phyloP scores from a whole-genome alignment of 192 early-diverging fungal genomes.

The Mortierella antarctica region DNA sequence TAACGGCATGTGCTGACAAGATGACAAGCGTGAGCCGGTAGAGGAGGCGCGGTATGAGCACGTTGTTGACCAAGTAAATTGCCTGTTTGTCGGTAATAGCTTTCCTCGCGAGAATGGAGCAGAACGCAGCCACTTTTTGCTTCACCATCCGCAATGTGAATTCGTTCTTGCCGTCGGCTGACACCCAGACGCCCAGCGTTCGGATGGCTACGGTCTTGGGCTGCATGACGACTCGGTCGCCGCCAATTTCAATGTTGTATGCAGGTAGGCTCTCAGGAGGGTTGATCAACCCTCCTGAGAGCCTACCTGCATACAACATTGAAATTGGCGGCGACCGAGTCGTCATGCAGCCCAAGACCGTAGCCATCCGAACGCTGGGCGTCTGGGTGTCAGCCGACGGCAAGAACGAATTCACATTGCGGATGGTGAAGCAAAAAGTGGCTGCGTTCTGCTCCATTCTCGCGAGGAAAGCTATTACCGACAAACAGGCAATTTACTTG shows the following conservation, averaged over 20 bases:
- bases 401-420: neutral
- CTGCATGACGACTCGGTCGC: neutral
- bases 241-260: too few relatives aligned
- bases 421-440: neutral
- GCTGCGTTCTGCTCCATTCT: neutral
- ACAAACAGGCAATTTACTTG: slow-evolving; percentile 28
- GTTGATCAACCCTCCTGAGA: too few relatives aligned
- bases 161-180: slow-evolving; percentile 7
- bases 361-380: slow-evolving; percentile 1
- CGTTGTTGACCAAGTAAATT: slow-evolving; percentile 37
- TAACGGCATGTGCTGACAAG: neutral
- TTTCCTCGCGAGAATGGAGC: neutral
- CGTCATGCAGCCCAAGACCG: neutral
- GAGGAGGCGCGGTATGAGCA: slow-evolving; percentile 10
- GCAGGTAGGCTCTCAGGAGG: too few relatives aligned
- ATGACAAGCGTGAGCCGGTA: slow-evolving; percentile 17
- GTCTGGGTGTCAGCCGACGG: slow-evolving; percentile 25
- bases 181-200: slow-evolving; percentile 14
- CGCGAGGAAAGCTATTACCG: slow-evolving; percentile 5
- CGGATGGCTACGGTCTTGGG: neutral
- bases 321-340: slow-evolving; percentile 1
- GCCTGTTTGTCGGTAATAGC: slow-evolving; percentile 27
- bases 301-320: too few relatives aligned
- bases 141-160: neutral
- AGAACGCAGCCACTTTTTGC: neutral